These are phyloP conservation scores for Elongisporangium senticosum DNA, from an alignment of 352 stramenopile genomes.

Conservation along the genomic window DNA sequence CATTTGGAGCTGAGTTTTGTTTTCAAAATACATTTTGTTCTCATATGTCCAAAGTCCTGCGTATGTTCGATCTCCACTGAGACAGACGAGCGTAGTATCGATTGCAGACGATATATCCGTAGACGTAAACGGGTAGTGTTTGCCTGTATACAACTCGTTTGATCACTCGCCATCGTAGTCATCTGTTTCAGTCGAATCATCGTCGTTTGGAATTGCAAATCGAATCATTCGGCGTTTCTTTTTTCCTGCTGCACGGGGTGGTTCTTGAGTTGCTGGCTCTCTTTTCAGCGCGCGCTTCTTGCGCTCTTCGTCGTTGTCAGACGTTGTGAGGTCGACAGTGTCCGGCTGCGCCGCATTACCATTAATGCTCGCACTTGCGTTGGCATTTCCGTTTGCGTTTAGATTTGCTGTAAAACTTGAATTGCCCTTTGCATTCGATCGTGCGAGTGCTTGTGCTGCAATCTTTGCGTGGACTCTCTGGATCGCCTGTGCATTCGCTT, in stretches of 20 bases:
- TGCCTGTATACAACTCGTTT: background rate
- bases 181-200: background rate
- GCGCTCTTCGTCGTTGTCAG: background rate
- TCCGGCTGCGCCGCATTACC: background rate
- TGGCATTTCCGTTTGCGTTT: background rate
- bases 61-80: background rate
- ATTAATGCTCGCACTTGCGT: no score
- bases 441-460: background rate
- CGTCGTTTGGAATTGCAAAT: background rate
- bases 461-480: background rate
- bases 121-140: background rate
- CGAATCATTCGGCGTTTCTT: background rate
- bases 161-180: background rate
- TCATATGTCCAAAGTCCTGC: background rate
- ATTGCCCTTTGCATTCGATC: background rate
- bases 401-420: background rate
- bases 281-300: background rate
- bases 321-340: background rate
- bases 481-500: slow-evolving; percentile 5
- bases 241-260: background rate
- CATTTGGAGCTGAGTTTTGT: background rate
- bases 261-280: background rate
- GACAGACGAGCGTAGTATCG: no score
- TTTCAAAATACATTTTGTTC: background rate
- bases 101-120: background rate